phyloP scores from a whole-genome alignment of 495 filamentous ascomycete species.

The Penicillium mononematosum region DNA sequence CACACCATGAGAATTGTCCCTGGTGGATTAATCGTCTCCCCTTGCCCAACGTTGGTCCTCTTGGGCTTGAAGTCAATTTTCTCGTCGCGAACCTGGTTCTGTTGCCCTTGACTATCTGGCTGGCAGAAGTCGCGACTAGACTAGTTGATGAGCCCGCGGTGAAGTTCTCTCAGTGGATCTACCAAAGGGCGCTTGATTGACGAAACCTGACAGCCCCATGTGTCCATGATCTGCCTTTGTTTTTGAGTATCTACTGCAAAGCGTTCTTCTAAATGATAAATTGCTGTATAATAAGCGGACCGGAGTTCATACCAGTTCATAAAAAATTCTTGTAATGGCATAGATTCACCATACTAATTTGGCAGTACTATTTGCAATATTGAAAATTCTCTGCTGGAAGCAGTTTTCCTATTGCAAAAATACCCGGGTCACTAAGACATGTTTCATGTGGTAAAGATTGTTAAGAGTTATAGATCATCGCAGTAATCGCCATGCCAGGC shows the following conservation, averaged over 20 bases:
- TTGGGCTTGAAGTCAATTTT: conserved; percentile 56
- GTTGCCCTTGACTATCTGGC: conserved; percentile 55
- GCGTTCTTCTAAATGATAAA: background rate
- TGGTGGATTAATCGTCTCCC: conserved; percentile 47
- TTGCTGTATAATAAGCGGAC: background rate
- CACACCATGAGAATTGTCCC: conserved; percentile 35
- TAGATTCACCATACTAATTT: too few species aligned
- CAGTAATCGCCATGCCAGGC: too few species aligned
- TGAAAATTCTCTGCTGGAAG: too few species aligned
- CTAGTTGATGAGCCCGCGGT: conserved; percentile 57
- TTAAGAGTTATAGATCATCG: background rate
- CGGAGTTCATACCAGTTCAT: background rate
- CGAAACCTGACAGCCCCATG: conserved; percentile 2
- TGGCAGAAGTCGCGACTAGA: conserved; percentile 55
- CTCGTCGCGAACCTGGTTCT: conserved; percentile 53
- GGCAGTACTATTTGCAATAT: too few species aligned
- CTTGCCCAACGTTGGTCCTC: conserved; percentile 48
- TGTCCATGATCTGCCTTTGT: conserved; percentile 1
- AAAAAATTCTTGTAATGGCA: background rate
- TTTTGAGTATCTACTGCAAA: background rate
- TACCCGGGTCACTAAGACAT: too few species aligned
- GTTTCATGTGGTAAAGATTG: background rate
- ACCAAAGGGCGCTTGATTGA: conserved; percentile 34
- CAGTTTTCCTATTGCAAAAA: too few species aligned
- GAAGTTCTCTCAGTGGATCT: conserved; percentile 53